Percentiles rank a stretch among this genome's conserved stretches.
Conservation (phyloP, 805 yeast species). For the Starmerella apis region DNA sequence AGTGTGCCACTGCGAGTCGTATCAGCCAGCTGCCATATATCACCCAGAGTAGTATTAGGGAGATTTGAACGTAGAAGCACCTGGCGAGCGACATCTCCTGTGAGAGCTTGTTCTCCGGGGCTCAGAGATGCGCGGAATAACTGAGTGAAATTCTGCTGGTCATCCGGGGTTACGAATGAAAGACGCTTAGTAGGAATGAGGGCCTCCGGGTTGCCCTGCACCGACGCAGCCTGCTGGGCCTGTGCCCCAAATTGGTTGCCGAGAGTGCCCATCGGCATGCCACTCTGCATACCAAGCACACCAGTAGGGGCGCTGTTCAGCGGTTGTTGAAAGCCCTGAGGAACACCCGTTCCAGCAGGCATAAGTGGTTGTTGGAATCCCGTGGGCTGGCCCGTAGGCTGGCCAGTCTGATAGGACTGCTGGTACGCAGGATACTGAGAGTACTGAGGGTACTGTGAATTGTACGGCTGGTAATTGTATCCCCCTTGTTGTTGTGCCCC, state of each 20-base stretch:
- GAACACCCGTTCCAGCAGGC: conserved; percentile 14
- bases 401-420: conserved; percentile 12
- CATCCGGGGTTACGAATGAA: conserved; percentile 72
- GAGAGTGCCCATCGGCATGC: neutral
- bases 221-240: conserved; percentile 29
- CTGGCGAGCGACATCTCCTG: conserved; percentile 57
- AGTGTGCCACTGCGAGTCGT: conserved; percentile 75
- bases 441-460: conserved; percentile 12
- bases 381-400: conserved; percentile 8
- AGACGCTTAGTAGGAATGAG: conserved; percentile 46
- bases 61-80: conserved; percentile 72
- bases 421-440: neutral
- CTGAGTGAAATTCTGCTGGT: conserved; percentile 78
- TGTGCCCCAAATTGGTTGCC: conserved; percentile 16
- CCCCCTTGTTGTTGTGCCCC: conserved; percentile 17
- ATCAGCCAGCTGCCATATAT: conserved; percentile 86
- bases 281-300: neutral
- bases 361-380: conserved; percentile 10
- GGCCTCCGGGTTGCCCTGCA: conserved; percentile 31
- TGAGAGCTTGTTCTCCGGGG: conserved; percentile 48
- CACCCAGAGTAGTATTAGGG: conserved; percentile 62
- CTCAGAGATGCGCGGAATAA: conserved; percentile 66
- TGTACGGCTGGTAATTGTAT: conserved; percentile 17
- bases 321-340: neutral
- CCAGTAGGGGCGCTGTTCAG: neutral